These are phyloP conservation scores for Lippia alba DNA, from an alignment of 305 asterid genomes.

Conservation along the genomic window DNA sequence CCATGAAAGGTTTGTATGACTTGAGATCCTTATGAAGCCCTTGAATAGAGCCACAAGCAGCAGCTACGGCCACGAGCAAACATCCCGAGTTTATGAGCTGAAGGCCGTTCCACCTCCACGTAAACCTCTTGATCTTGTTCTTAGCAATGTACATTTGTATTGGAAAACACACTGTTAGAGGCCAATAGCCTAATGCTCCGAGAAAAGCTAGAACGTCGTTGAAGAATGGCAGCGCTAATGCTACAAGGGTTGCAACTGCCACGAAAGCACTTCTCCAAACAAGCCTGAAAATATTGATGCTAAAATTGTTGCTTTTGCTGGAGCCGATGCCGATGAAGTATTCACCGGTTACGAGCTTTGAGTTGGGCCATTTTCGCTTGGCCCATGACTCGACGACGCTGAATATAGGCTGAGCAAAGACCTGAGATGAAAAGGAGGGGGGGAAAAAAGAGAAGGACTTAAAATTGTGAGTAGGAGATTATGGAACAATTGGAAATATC, in stretches of 20 bases:
- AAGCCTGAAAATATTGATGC: conserved; percentile 50
- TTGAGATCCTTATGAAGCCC: conserved; percentile 47
- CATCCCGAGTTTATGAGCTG: conserved; percentile 48
- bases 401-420: conserved; percentile 61
- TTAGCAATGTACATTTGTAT: conserved; percentile 54
- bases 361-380: conserved; percentile 51
- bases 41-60: conserved; percentile 63
- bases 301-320: conserved; percentile 24
- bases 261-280: conserved; percentile 57
- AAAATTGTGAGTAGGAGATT: neutral
- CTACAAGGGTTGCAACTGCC: conserved; percentile 45
- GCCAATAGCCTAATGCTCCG: conserved; percentile 68
- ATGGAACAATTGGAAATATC: too few species aligned
- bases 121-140: conserved; percentile 48
- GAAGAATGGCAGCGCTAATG: conserved; percentile 59
- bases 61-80: conserved; percentile 57
- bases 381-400: conserved; percentile 56
- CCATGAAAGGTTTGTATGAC: conserved; percentile 50
- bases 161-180: conserved; percentile 63
- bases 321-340: conserved; percentile 40
- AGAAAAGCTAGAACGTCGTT: conserved; percentile 56
- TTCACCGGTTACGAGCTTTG: conserved; percentile 41
- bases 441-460: neutral
- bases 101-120: conserved; percentile 50
- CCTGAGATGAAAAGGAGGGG: conserved; percentile 35